These are phyloP conservation scores for Exutisphaerella laricina DNA, from an alignment of 2,329 filamentous ascomycete genomes.

Conservation along the genomic window DNA sequence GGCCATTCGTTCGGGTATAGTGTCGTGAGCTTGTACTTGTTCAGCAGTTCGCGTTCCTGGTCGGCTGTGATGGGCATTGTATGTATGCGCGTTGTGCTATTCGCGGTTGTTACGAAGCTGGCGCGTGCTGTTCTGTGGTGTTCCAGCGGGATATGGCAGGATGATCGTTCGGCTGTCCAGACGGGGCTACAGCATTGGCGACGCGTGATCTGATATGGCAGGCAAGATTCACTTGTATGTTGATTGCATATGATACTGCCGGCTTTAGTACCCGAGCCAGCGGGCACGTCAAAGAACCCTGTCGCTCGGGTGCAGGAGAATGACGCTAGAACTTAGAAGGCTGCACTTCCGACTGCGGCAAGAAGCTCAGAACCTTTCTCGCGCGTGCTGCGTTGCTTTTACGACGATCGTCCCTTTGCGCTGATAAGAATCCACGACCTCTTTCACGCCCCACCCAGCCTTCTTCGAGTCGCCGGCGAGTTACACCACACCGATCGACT, in stretches of 20 bases:
- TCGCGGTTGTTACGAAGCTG: background rate
- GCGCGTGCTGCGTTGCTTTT: background rate
- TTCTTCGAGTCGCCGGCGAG: constrained; percentile 7
- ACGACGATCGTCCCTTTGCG: background rate
- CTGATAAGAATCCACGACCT: background rate
- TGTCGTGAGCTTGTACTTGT: constrained; percentile 58
- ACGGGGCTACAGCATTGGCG: no score
- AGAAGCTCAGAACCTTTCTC: constrained; percentile 1
- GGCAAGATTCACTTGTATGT: background rate
- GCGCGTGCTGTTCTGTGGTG: background rate
- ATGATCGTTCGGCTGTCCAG: no score
- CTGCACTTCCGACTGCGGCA: background rate
- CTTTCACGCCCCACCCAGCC: background rate
- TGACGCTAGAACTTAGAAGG: constrained; percentile 1
- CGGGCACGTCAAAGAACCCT: background rate
- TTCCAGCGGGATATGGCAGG: background rate
- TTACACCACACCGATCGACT: background rate
- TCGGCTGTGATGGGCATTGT: constrained; percentile 54
- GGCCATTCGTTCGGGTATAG: constrained; percentile 83
- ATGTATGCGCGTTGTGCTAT: background rate
- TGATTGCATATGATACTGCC: constrained; percentile 1
- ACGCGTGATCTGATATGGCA: background rate
- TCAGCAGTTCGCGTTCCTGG: constrained; percentile 69
- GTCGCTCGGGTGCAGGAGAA: background rate
- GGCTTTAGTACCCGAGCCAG: background rate